These are phyloP conservation scores for Trichosporon inkin DNA, from an alignment of 1,284 basidiomycete genomes.

Conservation along the genomic window DNA sequence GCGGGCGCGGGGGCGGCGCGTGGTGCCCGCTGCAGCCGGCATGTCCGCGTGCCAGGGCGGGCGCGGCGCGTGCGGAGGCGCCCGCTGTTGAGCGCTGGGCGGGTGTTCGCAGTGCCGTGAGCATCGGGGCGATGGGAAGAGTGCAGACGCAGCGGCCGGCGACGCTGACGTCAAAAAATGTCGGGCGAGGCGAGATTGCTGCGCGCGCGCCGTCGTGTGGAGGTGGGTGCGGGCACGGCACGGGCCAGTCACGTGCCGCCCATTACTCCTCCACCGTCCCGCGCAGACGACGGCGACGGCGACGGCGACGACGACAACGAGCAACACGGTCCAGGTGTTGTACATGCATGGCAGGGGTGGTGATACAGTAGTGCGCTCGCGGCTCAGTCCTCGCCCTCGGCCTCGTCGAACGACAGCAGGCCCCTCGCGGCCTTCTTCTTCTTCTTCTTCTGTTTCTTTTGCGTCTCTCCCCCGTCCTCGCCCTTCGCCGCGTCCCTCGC, in stretches of 20 bases:
- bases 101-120: constrained; percentile 3
- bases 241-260: background rate
- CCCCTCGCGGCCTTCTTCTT: constrained; percentile 44
- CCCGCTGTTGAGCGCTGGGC: background rate
- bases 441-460: constrained; percentile 32
- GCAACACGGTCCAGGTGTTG: background rate
- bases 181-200: no score
- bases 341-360: constrained; percentile 11
- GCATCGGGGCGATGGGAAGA: background rate
- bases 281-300: background rate
- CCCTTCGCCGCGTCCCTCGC: constrained; percentile 3
- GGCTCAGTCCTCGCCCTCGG: constrained; percentile 30
- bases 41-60: constrained; percentile 4
- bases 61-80: background rate
- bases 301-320: background rate
- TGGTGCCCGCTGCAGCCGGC: constrained; percentile 5
- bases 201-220: background rate
- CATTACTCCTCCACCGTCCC: background rate
- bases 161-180: constrained; percentile 5
- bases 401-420: constrained; percentile 46
- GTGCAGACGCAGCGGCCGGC: background rate
- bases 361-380: background rate
- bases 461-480: constrained; percentile 27
- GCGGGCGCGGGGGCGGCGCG: background rate
- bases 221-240: background rate